Evolutionary conservation across 1,139 yeast species (phyloP).

Genomic region (Nakaseomyces glabratus): DNA sequence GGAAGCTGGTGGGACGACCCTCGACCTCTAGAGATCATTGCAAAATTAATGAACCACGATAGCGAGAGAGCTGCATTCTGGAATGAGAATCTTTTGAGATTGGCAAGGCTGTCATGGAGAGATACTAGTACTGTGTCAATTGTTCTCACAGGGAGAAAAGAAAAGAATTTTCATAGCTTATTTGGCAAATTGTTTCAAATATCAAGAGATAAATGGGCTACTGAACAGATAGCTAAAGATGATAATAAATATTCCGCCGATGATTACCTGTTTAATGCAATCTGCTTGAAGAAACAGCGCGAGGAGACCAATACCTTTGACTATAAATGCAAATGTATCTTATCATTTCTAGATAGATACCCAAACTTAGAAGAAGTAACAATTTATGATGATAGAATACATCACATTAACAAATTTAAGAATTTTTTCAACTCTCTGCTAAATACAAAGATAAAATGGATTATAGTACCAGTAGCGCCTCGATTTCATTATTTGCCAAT

Average conservation of each 20-base stretch:
- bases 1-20: slow-evolving; percentile 43
- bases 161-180: slow-evolving; percentile 25
- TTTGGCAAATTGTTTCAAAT: slow-evolving; percentile 23
- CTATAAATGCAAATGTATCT: slow-evolving; percentile 34
- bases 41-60: neutral
- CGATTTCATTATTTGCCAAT: slow-evolving; percentile 6
- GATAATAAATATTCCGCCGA: neutral
- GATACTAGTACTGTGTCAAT: slow-evolving; percentile 33
- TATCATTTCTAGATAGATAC: slow-evolving; percentile 31
- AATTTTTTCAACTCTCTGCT: slow-evolving; percentile 21
- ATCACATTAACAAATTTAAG: slow-evolving; percentile 33
- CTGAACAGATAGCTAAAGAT: neutral
- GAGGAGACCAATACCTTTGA: slow-evolving; percentile 28
- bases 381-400: slow-evolving; percentile 37
- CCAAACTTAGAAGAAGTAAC: slow-evolving; percentile 27
- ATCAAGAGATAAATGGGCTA: slow-evolving; percentile 8
- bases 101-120: slow-evolving; percentile 30
- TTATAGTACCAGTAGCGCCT: slow-evolving; percentile 18
- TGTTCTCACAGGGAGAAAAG: slow-evolving; percentile 37
- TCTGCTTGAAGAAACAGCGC: slow-evolving; percentile 32
- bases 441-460: slow-evolving; percentile 14
- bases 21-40: slow-evolving; percentile 22
- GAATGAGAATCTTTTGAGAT: slow-evolving; percentile 35
- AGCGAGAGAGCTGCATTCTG: slow-evolving; percentile 28
- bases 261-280: slow-evolving; percentile 33